Percentiles rank a stretch among this genome's conserved stretches.
These are phyloP conservation scores for Calonectria leucothoes DNA, from an alignment of 2,329 filamentous ascomycete genomes.

Conservation along the genomic window DNA sequence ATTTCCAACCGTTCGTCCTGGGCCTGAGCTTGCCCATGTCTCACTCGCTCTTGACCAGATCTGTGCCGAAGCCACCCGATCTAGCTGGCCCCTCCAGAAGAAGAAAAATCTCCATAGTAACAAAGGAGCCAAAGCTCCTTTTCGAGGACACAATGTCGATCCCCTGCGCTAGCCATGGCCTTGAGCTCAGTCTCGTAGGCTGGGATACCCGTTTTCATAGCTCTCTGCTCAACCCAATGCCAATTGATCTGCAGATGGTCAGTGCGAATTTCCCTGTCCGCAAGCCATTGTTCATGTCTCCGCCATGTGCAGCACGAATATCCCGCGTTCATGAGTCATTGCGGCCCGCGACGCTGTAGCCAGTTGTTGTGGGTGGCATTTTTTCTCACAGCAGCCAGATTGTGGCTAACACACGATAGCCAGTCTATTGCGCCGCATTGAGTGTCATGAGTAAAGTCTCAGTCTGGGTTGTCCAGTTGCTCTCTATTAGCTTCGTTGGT, in stretches of 20 bases:
- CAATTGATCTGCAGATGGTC: neutral
- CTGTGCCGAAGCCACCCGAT: conserved; percentile 4
- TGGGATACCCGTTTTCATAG: neutral
- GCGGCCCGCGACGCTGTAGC: neutral
- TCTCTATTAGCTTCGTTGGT: neutral
- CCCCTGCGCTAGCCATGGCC: neutral
- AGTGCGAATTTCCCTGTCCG: neutral
- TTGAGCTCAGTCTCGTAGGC: neutral
- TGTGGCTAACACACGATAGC: neutral
- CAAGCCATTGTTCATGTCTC: neutral
- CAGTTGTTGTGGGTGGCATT: neutral
- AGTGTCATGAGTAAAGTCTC: neutral
- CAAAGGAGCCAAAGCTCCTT: neutral
- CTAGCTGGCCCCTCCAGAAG: neutral
- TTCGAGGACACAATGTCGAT: neutral
- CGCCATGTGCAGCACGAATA: neutral
- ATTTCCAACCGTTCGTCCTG: conserved; percentile 1
- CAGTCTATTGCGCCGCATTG: neutral
- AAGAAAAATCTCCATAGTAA: neutral
- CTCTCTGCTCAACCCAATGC: neutral
- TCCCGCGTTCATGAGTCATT: neutral
- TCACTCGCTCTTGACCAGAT: neutral
- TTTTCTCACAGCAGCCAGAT: neutral
- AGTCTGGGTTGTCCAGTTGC: neutral
- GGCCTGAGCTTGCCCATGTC: neutral